phyloP scores from a whole-genome alignment of 2,329 filamentous ascomycete species.

The Colletotrichum sp. region DNA sequence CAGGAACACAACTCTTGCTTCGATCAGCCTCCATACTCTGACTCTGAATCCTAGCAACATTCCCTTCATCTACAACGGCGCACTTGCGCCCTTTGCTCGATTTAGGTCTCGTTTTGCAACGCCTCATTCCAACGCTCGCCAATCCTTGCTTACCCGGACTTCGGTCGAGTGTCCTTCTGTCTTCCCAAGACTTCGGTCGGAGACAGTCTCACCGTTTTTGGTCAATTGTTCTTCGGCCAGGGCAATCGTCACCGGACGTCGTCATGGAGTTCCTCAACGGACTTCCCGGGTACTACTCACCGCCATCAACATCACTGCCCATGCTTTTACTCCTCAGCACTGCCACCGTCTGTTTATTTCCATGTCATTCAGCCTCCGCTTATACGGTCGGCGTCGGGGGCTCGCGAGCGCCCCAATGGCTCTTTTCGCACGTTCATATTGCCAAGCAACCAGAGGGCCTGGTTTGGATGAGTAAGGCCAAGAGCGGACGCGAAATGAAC shows the following conservation, averaged over 20 bases:
- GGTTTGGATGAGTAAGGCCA: conserved; percentile 1
- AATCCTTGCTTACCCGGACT: background rate
- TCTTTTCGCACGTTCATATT: background rate
- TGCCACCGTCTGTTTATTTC: background rate
- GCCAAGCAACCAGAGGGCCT: background rate
- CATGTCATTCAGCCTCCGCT: background rate
- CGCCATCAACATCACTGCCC: background rate
- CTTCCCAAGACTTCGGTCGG: background rate
- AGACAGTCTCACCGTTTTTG: background rate
- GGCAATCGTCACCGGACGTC: background rate
- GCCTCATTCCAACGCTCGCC: background rate
- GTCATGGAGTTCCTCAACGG: background rate
- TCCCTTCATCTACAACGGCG: background rate
- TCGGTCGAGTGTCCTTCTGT: background rate
- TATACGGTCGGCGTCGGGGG: background rate
- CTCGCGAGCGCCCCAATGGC: background rate
- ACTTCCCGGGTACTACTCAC: background rate
- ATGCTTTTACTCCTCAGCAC: background rate
- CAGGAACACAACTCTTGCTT: background rate
- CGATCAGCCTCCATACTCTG: background rate
- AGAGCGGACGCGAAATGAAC: background rate
- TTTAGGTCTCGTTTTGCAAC: background rate
- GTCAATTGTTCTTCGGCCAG: background rate
- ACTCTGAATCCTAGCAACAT: background rate
- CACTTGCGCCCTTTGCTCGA: background rate